Evolutionary conservation across 768 basidiomycete genomes (phyloP).

Genomic region (Hygrocybe coccinea): DNA sequence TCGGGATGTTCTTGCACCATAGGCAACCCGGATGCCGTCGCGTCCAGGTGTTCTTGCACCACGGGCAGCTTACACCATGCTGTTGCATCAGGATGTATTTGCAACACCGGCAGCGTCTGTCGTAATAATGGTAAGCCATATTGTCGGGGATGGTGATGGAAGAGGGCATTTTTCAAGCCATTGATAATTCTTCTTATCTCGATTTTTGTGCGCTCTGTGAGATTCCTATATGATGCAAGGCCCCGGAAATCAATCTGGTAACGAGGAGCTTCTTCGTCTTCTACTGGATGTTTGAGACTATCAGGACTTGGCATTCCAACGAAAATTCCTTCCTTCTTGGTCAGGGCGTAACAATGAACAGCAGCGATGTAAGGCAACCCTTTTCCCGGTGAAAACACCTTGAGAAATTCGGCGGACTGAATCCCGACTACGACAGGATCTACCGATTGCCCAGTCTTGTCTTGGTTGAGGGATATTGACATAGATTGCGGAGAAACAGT

Average conservation of each 20-base stretch:
- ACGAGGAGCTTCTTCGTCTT: conserved; percentile 13
- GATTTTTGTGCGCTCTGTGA: background rate
- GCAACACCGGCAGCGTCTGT: conserved; percentile 4
- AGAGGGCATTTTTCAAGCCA: conserved; percentile 1
- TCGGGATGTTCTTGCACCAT: no score
- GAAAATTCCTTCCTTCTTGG: conserved; percentile 1
- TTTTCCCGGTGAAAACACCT: conserved; percentile 3
- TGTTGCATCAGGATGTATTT: background rate
- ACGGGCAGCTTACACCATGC: background rate
- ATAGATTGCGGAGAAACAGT: conserved; percentile 3
- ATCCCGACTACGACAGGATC: background rate
- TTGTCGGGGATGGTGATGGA: conserved; percentile 1
- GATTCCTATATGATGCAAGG: conserved; percentile 6
- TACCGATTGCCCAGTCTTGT: background rate
- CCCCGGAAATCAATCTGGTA: conserved; percentile 17
- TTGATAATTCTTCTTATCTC: conserved; percentile 3
- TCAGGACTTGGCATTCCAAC: background rate
- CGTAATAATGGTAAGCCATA: conserved; percentile 1
- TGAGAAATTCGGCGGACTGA: conserved; percentile 2
- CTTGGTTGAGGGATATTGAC: conserved; percentile 1
- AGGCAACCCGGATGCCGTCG: no score
- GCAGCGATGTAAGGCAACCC: conserved; percentile 15
- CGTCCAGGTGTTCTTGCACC: no score
- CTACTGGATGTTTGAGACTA: background rate
- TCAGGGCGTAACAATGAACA: conserved; percentile 16